Percentiles rank a stretch among this genome's conserved stretches.
These are phyloP conservation scores for Sarocladium oryzae DNA, from an alignment of 2,329 filamentous ascomycete species.

Conservation along the genomic window DNA sequence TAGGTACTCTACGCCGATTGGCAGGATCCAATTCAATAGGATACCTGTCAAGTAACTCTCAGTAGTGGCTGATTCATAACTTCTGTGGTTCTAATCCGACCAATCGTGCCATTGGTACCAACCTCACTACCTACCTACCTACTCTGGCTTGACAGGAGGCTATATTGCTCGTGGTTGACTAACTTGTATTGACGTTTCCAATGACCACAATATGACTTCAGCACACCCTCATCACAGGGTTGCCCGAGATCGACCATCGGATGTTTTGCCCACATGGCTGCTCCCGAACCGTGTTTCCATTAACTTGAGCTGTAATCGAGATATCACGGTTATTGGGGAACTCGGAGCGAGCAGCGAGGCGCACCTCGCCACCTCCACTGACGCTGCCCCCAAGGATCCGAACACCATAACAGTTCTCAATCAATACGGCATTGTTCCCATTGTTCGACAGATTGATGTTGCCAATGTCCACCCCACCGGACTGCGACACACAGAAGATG, in stretches of 20 bases:
- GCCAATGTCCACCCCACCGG: slow-evolving; percentile 44
- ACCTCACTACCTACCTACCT: no score
- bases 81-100: no score
- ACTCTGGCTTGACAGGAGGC: no score
- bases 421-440: slow-evolving; percentile 49
- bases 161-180: no score
- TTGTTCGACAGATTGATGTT: slow-evolving; percentile 44
- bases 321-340: slow-evolving; percentile 49
- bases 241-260: slow-evolving; percentile 41
- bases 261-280: slow-evolving; percentile 48
- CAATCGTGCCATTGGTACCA: no score
- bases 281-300: slow-evolving; percentile 44
- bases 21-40: no score
- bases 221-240: no score
- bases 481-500: slow-evolving; percentile 51
- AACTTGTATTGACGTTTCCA: no score
- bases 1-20: no score
- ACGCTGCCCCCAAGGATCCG: slow-evolving; percentile 44
- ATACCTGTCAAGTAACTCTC: no score
- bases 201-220: no score
- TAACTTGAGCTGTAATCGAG: slow-evolving; percentile 40
- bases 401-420: slow-evolving; percentile 55
- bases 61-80: no score
- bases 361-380: slow-evolving; percentile 48
- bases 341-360: slow-evolving; percentile 44